Percentiles rank a stretch among this genome's conserved stretches.
These are phyloP conservation scores for Globisporangium abappressorium DNA, from an alignment of 352 stramenopile species.

Conservation along the genomic window DNA sequence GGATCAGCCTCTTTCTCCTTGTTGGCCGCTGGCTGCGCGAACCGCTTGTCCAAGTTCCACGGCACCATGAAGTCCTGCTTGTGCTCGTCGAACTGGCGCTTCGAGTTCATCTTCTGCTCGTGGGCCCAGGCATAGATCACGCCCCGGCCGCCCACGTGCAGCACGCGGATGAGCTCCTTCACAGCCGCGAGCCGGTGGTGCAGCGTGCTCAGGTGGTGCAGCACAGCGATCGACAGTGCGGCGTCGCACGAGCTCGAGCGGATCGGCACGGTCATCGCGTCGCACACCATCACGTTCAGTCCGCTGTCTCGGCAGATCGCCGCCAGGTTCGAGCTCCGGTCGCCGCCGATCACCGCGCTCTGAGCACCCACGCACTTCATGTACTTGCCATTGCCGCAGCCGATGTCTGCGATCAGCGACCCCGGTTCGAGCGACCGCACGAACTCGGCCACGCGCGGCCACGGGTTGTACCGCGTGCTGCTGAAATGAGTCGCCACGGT, in stretches of 20 bases:
- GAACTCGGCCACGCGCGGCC: slow-evolving; percentile 70
- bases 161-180: slow-evolving; percentile 72
- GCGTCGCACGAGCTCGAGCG: slow-evolving; percentile 73
- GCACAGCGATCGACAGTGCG: slow-evolving; percentile 79
- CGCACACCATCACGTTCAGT: slow-evolving; percentile 72
- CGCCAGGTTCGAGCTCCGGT: slow-evolving; percentile 63
- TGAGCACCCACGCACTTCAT: slow-evolving; percentile 75
- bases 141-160: slow-evolving; percentile 60
- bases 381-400: slow-evolving; percentile 88
- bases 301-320: slow-evolving; percentile 56
- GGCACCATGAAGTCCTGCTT: slow-evolving; percentile 88
- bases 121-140: slow-evolving; percentile 88
- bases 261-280: slow-evolving; percentile 72
- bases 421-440: slow-evolving; percentile 51
- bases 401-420: slow-evolving; percentile 76
- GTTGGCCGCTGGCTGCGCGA: slow-evolving; percentile 24
- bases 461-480: slow-evolving; percentile 85
- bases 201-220: slow-evolving; percentile 81
- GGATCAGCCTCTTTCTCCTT: slow-evolving; percentile 9
- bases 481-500: slow-evolving; percentile 81
- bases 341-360: slow-evolving; percentile 55
- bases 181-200: slow-evolving; percentile 68
- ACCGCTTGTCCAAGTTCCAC: slow-evolving; percentile 84
- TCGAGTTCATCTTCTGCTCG: slow-evolving; percentile 75
- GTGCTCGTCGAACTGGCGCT: slow-evolving; percentile 63